Evolutionary conservation across 176 grass and related monocot species (phyloP).

Genomic region (Avena atlantica): DNA sequence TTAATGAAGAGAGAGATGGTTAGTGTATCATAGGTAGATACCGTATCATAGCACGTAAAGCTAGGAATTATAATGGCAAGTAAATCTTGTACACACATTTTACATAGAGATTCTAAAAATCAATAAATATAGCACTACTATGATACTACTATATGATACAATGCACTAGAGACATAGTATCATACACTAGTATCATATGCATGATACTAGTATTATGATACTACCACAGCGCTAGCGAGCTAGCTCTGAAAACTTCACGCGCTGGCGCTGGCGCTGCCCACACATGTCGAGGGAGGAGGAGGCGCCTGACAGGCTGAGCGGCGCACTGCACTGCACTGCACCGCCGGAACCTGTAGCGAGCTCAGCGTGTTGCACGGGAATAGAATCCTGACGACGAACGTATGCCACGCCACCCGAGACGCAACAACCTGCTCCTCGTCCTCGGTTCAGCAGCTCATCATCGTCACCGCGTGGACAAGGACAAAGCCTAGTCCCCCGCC

Average conservation of each 20-base stretch:
- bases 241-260: background rate
- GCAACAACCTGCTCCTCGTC: background rate
- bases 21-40: too few species aligned
- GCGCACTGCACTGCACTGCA: background rate
- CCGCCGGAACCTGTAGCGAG: constrained; percentile 38
- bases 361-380: constrained; percentile 36
- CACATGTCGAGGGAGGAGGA: background rate
- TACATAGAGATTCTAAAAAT: too few species aligned
- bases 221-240: background rate
- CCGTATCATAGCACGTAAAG: too few species aligned
- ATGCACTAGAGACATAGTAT: too few species aligned
- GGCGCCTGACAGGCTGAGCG: background rate
- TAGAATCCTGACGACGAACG: constrained; percentile 46
- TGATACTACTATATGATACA: too few species aligned
- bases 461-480: background rate
- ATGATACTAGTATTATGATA: too few species aligned
- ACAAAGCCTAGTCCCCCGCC: constrained; percentile 12
- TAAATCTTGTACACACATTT: too few species aligned
- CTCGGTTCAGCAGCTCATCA: background rate
- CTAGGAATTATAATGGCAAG: too few species aligned
- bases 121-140: too few species aligned
- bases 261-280: background rate
- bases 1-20: too few species aligned
- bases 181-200: too few species aligned
- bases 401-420: background rate